Base-by-base conservation (phyloP, 2,329 filamentous ascomycete species). In the Pseudomassariella vexata region DNA sequence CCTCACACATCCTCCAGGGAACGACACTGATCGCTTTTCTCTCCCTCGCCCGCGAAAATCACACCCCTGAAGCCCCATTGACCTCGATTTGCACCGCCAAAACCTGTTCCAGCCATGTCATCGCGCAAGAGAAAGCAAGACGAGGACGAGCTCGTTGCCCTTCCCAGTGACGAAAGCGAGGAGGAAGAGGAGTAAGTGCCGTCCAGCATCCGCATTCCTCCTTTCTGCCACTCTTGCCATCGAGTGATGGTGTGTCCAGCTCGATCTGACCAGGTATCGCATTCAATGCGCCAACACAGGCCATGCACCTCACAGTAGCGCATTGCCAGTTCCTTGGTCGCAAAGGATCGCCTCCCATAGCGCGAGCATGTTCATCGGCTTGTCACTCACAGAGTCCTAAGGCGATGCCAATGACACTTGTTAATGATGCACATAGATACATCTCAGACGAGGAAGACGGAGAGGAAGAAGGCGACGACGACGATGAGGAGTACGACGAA, bases 121-220 rank as follows among this genome's bases (percentile, higher is more conserved):
- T 44, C 50, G 20, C 51, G 53, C 29, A 56, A 56, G 48, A 53
- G 53, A 36, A 55, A 55, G 48, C 45, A 47, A 34, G 50, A 52
- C 15, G 48, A 51, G 29, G 50, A 56, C 38, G 52, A 55, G 46
- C 52, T 55, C 19, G 53, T 55, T 44, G 52, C 53, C 38, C 53
- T 56, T 30, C 53, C 53, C 22, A 56, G 53, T 25, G 53, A 56
- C 22, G 52, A 53, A 35, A 55, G 52, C 19, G 53, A 56, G 37
- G 53, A 56, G 33, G 53, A 56, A 51, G 53, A 56, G 31, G 53
- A 56, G 53, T 56, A 46, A 49, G 53, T 53, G 14, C 27, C n/a
- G 14, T 15, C 25, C 34, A 5, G 14, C 22, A 25, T 30, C 20
- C 28, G 33, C 16, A 17, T 26, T n/a, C n/a, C n/a, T n/a, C n/a